Conservation (phyloP, 192 early-diverging fungal genomes). For the Backusella parvicylindrica region DNA sequence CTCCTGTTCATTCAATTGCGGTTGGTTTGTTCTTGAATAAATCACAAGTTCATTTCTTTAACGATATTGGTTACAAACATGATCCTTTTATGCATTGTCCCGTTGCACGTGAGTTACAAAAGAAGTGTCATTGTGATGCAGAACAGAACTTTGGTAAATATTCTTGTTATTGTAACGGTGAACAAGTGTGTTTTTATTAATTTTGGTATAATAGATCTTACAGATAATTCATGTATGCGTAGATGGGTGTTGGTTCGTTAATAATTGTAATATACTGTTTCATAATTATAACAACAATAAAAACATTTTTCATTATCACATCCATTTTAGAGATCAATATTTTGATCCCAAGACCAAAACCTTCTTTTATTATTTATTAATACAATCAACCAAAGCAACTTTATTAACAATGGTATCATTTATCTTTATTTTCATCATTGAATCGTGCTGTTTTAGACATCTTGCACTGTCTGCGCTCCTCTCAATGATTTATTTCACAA, state of each 20-base stretch:
- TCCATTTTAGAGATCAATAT: too few species aligned
- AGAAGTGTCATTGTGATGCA: conserved; percentile 50
- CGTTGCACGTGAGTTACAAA: conserved; percentile 41
- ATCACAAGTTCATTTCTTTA: conserved; percentile 69
- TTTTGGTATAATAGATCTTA: background rate
- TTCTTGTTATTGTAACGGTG: background rate
- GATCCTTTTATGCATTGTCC: conserved; percentile 72
- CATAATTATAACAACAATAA: too few species aligned
- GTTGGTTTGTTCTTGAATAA: conserved; percentile 60
- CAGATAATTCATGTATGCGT: conserved; percentile 8
- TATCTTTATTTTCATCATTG: too few species aligned
- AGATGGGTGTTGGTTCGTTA: background rate
- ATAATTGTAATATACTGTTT: background rate
- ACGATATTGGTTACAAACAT: conserved; percentile 73
- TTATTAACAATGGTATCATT: too few species aligned
- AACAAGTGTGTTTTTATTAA: background rate
- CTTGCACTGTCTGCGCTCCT: too few species aligned
- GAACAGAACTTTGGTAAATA: conserved; percentile 49
- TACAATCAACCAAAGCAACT: too few species aligned
- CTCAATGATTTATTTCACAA: too few species aligned
- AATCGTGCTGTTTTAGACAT: too few species aligned
- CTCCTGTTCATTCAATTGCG: conserved; percentile 71
- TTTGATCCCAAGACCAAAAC: too few species aligned
- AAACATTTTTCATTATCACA: too few species aligned
- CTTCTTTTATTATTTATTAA: too few species aligned